phyloP scores from a whole-genome alignment of 176 grass and related monocot genomes.

The maize (Zea mays) region Zm-B73-REFERENCE-NAM-5.0 NC_050100.1:7328501-7329000 shows the following conservation, averaged over 20 bases:
- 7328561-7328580: slow-evolving; percentile 32
- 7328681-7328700: slow-evolving; percentile 49
- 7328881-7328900: slow-evolving; percentile 13
- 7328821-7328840: slow-evolving; percentile 75
- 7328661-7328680: slow-evolving; percentile 57
- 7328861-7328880: slow-evolving; percentile 33
- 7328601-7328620: slow-evolving; percentile 61
- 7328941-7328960: slow-evolving; percentile 69
- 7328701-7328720: slow-evolving; percentile 33
- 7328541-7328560: slow-evolving; percentile 38
- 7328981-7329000: slow-evolving; percentile 50
- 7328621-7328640: slow-evolving; percentile 69
- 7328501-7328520: slow-evolving; percentile 71
- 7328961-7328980: slow-evolving; percentile 67
- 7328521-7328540: slow-evolving; percentile 66
- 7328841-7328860: slow-evolving; percentile 57
- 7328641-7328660: slow-evolving; percentile 60
- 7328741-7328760: slow-evolving; percentile 22
- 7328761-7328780: slow-evolving; percentile 80
- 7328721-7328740: slow-evolving; percentile 34
- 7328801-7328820: slow-evolving; percentile 65
- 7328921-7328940: slow-evolving; percentile 10
- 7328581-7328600: not conserved
- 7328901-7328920: slow-evolving; percentile 33
- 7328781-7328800: slow-evolving; percentile 76